Base-by-base conservation (phyloP, 495 filamentous ascomycete genomes). In the Penicillium roqueforti region DNA sequence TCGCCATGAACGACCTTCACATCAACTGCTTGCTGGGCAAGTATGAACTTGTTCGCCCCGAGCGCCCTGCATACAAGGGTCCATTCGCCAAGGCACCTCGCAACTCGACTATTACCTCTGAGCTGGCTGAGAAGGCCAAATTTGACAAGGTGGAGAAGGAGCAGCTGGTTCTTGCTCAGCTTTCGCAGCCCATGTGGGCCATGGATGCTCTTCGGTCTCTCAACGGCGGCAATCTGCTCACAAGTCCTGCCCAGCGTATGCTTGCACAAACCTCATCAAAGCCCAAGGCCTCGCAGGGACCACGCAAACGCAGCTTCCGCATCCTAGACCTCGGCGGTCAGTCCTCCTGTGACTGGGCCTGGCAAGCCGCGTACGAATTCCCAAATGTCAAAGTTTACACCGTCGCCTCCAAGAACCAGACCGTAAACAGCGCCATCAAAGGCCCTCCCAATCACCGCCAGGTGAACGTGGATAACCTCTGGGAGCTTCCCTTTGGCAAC, bases 321-420 rank as follows among this genome's bases (percentile, higher is more conserved):
- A 87, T 97, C 43, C 80, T 98, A 32, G 93, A 98, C 63, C 83
- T 97, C 28, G 91, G 88, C 19, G 93, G 93, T 38, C 86, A 91
- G 63, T 80, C 83, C 4, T 80, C 87, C 10, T 90, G 89, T 65
- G 91, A 95, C 71, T 98, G 93, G 93, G 95, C 87, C 25, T 98
- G 93, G 93, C 84, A 92, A 66, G 84, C 88, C 28, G 91, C 93
- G 0, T 76, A 85, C 28, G 87, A 90, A 63, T 91, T 91, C 66
- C 88, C 86, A 11, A 84, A 91, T 62, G 83, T 86, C 42, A 89
- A 87, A 66, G 83, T 96, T 42, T 93, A 91, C 69, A 97, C 91
- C 4, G 89, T 88, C 41, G 85, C 85, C 23, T 86, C 84, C 56
- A 86, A 87, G 62, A 80, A 74, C 38, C 86, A 87, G 55, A 68